Evolutionary conservation across 441 rosid genomes (phyloP).

Genomic region (Eutrema salsugineum): DNA sequence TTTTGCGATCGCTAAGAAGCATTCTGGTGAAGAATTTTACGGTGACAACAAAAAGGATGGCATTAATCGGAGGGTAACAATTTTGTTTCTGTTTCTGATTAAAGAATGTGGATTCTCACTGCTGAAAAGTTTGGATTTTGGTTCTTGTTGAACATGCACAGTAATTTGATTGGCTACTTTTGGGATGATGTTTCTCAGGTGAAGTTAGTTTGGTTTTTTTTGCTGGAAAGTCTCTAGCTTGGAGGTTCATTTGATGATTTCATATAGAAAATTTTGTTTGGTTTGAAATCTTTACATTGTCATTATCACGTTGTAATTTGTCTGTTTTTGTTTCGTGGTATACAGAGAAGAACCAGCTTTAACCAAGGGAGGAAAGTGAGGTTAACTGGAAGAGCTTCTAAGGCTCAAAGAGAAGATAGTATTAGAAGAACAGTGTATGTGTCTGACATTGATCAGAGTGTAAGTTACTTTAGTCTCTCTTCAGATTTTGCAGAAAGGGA

Average conservation of each 20-base stretch:
- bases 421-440: slow-evolving; percentile 61
- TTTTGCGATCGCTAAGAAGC: slow-evolving; percentile 1
- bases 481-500: background rate
- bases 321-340: slow-evolving; percentile 1
- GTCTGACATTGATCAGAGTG: slow-evolving; percentile 62
- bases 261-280: background rate
- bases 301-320: background rate
- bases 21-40: background rate
- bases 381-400: slow-evolving; percentile 44
- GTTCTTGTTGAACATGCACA: background rate
- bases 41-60: slow-evolving; percentile 12
- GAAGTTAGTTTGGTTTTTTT: background rate
- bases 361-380: slow-evolving; percentile 44
- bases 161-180: background rate
- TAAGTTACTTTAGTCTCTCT: slow-evolving; percentile 29
- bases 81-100: background rate
- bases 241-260: background rate
- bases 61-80: slow-evolving; percentile 12
- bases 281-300: background rate
- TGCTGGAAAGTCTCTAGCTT: slow-evolving; percentile 16
- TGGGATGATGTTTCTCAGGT: background rate
- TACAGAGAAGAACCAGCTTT: slow-evolving; percentile 44
- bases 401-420: slow-evolving; percentile 60
- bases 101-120: background rate
- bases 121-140: background rate